These are phyloP conservation scores for Lachnellula willkommii DNA, from an alignment of 2,329 filamentous ascomycete genomes.

Conservation along the genomic window DNA sequence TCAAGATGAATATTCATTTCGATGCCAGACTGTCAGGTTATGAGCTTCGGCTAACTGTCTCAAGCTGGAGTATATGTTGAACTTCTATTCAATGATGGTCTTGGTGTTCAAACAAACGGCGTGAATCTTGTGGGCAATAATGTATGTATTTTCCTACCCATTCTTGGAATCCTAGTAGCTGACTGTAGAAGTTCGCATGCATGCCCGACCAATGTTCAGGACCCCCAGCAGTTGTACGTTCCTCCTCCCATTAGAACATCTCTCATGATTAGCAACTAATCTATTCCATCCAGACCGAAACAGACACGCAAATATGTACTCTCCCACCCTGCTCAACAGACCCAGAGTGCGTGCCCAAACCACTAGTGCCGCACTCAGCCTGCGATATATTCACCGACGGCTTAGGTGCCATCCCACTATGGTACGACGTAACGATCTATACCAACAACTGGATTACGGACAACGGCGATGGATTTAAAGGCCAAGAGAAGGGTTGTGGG, in stretches of 20 bases:
- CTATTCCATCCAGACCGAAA: not conserved
- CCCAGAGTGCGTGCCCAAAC: not conserved
- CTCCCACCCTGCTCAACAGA: not conserved
- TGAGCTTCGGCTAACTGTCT: not conserved
- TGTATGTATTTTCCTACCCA: no score
- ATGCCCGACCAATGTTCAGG: not conserved
- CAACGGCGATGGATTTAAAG: no score
- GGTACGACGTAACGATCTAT: no score
- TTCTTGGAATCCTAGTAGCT: no score
- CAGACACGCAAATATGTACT: not conserved
- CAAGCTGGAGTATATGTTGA: slow-evolving; percentile 1
- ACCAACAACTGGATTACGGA: no score
- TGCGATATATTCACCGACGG: no score
- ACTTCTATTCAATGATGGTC: not conserved
- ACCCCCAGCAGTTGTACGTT: not conserved
- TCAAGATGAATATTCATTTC: not conserved
- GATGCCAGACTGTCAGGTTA: not conserved
- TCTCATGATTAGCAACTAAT: not conserved
- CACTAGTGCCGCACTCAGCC: no score
- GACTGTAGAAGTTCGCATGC: not conserved
- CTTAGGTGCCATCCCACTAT: no score
- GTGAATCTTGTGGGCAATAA: not conserved
- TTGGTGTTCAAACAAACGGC: slow-evolving; percentile 2
- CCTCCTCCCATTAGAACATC: not conserved
- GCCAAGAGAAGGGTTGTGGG: no score